Conservation (phyloP, 345 rosid species). For the Clausena lansium region DNA sequence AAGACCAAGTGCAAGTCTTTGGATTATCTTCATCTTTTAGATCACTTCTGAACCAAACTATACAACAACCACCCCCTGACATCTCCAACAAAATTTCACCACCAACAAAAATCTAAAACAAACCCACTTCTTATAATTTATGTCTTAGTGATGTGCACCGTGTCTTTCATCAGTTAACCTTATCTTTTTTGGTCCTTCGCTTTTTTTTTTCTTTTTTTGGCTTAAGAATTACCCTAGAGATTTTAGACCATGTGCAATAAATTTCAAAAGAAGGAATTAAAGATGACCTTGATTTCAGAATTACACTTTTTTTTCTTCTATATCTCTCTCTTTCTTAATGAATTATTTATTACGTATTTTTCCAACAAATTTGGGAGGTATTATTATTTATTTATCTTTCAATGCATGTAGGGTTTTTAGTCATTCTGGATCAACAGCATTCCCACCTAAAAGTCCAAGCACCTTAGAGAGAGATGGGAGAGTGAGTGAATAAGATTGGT, state of each 20-base stretch:
- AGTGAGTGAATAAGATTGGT: too few species aligned
- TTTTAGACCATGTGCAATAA: neutral
- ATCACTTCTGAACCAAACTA: conserved; percentile 99
- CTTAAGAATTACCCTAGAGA: neutral
- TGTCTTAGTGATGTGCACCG: conserved; percentile 23
- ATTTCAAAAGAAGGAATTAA: neutral
- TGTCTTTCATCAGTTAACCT: conserved; percentile 7
- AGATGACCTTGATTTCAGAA: neutral
- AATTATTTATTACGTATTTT: neutral
- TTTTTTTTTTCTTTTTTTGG: too few species aligned
- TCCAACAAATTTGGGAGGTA: neutral
- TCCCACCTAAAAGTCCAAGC: too few species aligned
- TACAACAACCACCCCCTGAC: conserved; percentile 81
- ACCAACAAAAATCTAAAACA: conserved; percentile 25
- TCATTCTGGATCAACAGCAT: too few species aligned
- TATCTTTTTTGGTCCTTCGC: conserved; percentile 2
- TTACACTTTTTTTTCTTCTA: neutral
- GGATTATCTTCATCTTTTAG: conserved; percentile 95
- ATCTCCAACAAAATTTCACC: conserved; percentile 37
- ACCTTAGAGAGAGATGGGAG: too few species aligned
- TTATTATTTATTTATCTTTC: neutral
- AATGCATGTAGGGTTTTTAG: conserved; percentile 3
- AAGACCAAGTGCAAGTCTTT: conserved; percentile 70
- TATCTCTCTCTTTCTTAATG: neutral
- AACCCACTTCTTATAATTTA: conserved; percentile 10